Base-by-base conservation (phyloP, 1,139 yeast species). In the Blastobotrys capitulatus region DNA sequence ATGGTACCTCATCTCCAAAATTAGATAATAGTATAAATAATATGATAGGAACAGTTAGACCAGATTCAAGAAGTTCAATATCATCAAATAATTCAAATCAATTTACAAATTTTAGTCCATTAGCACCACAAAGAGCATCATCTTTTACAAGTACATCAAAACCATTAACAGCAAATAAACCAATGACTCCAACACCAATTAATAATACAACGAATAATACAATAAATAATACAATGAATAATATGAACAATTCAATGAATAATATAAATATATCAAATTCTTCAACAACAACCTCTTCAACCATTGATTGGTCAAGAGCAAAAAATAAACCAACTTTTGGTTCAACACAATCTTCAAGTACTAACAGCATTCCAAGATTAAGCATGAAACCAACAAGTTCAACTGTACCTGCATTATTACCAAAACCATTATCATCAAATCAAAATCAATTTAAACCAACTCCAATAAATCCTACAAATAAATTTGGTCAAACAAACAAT, bases 261-360 rank as follows among this genome's bases (percentile, higher is more conserved):
- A 19, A 18, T 38, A 38, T 19, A 18, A 5, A 4, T 7, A 5
- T 7, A 22, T 7, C 25, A 5, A 22, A 22, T 22, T 4, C 25
- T 22, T 5, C 25, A 5, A 5, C 25, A 5, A 22, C 25, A 22
- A 22, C 25, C 4, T 5, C 25, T 5, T 5, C 25, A 22, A 22
- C 25, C 25, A 22, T 22, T 22, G 39, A 36, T 25, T 38, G 42
- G 42, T 16, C 42, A 13, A 38, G n/a, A 38, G 29, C 42, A 8
- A 10, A n/a, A 4, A 22, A 27, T 8, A 38, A 38, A 8, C 42
- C 42, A 22, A 31, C n/a, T 5, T 38, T 38, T 22, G 42, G 42
- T n/a, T 6, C 42, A 15, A 38, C 42, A 38, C 2, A n/a, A 5
- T 37, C 20, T 4, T 12, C 25, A 22, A 22, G 25, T 22, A 22